Conservation (phyloP, 1,139 yeast genomes). For the Geotrichum reessii region DNA sequence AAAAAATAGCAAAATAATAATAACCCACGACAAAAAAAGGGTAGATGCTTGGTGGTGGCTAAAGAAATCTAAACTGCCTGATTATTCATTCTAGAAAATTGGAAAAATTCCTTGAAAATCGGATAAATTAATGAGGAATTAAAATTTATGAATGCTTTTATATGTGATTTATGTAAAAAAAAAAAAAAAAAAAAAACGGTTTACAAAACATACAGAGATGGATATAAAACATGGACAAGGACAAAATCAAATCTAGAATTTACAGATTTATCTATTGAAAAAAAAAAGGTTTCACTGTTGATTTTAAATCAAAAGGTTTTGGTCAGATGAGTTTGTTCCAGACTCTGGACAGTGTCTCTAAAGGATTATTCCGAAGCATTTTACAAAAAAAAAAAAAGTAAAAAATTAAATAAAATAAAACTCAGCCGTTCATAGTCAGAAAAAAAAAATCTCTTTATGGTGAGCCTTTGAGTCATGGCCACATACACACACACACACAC, state of each 20-base stretch:
- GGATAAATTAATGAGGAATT: background rate
- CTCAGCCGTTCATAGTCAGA: background rate
- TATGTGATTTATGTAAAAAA: no score
- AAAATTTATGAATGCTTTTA: no score
- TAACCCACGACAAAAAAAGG: background rate
- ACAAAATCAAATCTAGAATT: no score
- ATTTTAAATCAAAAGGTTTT: no score
- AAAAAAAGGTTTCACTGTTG: no score
- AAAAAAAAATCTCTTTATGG: background rate
- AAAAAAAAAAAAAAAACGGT: no score
- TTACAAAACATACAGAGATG: no score
- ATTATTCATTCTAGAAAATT: background rate
- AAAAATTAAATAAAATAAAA: no score
- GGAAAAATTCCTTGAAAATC: background rate
- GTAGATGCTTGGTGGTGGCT: background rate
- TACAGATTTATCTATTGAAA: no score
- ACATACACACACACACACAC: no score
- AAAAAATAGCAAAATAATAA: background rate
- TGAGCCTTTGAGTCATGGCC: background rate
- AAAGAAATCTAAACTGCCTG: background rate
- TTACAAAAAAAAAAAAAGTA: background rate
- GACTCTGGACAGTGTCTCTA: background rate
- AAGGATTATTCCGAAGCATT: background rate
- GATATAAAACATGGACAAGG: no score
- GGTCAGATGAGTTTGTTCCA: background rate